Base-by-base conservation (phyloP, 148 eudicot genomes). In the Selenicereus undatus region DNA sequence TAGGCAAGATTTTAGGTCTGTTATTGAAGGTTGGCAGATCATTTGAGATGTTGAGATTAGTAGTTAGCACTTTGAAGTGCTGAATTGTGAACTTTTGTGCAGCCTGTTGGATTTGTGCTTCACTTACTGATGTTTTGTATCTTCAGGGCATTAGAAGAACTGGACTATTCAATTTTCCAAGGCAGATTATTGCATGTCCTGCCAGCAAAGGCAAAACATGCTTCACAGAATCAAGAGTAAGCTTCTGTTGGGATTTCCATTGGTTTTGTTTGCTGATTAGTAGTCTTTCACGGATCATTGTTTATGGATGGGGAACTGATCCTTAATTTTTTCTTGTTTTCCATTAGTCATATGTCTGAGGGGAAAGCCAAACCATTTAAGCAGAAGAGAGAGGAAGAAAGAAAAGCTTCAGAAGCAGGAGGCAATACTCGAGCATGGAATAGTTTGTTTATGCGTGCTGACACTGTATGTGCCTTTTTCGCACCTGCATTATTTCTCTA, bases 391-490 rank as follows among this genome's bases (percentile, higher is more conserved):
- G 86, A 82, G 85, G 93, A 90, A 50, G 91, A 90, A 78, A 91
- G 84, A 84, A 97, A 93, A 89, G 86, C 89, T 75, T 90, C 94
- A 71, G 99, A 97, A 87, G 91, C 97, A 73, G 80, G 89, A 73
- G 99, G 98, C 75, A 88, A 92, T 82, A 92, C 95, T 66, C 86
- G 71, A 85, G 90, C 97, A 54, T 97, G 99, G 99, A 97, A 97
- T 84, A 90, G 90, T 89, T 91, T 97, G 89, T 94, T 88, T 82
- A 97, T 94, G 96, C 93, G 92, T 56, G 73, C 95, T 73, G 99
- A 94, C 81, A 93, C 99, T 68, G 99, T 96, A 88, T 83, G 92
- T 81, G 73, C 66, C 73, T 45, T 62, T 73, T 78, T 75, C n/a
- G 68, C 13, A 24, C 43, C 62, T 29, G 14, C 6, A 26, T 26